Evolutionary conservation across 2,329 filamentous ascomycete species (phyloP).

Genomic region (Dactylonectria estremocensis): DNA sequence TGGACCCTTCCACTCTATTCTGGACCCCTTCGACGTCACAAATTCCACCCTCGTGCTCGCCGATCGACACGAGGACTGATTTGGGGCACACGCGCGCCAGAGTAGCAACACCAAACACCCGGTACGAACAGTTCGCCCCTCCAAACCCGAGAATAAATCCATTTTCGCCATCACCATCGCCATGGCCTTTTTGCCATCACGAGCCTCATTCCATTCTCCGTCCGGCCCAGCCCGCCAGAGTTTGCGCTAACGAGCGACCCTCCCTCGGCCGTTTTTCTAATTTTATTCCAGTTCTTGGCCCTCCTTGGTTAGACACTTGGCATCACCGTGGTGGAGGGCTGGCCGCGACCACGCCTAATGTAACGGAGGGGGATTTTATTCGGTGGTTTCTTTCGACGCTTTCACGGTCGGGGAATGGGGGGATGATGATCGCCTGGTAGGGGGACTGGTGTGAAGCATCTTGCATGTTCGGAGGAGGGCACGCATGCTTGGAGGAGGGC

Average conservation of each 20-base stretch:
- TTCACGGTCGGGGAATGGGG: neutral
- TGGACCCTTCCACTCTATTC: neutral
- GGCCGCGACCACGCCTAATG: slow-evolving; percentile 2
- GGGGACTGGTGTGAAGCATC: too few species aligned
- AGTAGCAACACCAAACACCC: neutral
- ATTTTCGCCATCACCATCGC: too few species aligned
- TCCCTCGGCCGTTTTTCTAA: slow-evolving; percentile 22
- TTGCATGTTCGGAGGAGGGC: too few species aligned
- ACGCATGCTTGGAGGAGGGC: neutral
- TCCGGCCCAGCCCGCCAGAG: slow-evolving; percentile 26
- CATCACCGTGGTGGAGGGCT: slow-evolving; percentile 2
- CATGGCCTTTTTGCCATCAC: slow-evolving; percentile 16
- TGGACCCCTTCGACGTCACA: slow-evolving; percentile 18
- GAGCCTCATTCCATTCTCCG: slow-evolving; percentile 17
- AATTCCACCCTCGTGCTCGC: neutral
- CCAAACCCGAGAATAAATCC: slow-evolving; percentile 9
- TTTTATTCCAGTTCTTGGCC: slow-evolving; percentile 25
- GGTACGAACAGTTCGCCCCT: neutral
- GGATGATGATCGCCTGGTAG: neutral
- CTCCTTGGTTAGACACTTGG: slow-evolving; percentile 6
- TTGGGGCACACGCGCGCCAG: slow-evolving; percentile 5
- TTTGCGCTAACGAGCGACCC: slow-evolving; percentile 17
- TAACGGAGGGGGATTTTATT: neutral
- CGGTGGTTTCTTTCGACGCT: slow-evolving; percentile 12
- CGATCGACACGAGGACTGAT: slow-evolving; percentile 22